A percentile compares a stretch with the other conserved stretches of the same genome.
These are phyloP conservation scores for Xylaria sp. DNA, from an alignment of 2,329 filamentous ascomycete genomes.

Conservation along the genomic window DNA sequence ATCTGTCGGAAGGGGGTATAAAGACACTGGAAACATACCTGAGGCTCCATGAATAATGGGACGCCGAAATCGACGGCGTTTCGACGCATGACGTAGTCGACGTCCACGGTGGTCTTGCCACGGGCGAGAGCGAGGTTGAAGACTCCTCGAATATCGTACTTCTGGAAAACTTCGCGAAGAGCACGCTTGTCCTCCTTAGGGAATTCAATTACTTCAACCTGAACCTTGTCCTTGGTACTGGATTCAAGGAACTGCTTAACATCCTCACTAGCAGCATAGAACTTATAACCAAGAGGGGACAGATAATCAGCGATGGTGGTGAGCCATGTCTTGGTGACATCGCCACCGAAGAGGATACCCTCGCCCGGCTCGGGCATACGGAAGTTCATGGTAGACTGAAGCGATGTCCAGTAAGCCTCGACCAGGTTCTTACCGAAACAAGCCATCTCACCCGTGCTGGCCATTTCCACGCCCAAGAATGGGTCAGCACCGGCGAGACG, in stretches of 20 bases:
- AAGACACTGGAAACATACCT: conserved; percentile 68
- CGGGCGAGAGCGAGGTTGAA: conserved; percentile 92
- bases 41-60: conserved; percentile 97
- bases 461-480: conserved; percentile 98
- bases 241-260: conserved; percentile 88
- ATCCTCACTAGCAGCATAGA: conserved; percentile 83
- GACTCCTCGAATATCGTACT: conserved; percentile 93
- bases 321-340: conserved; percentile 76
- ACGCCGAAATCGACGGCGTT: conserved; percentile 99
- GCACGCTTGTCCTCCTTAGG: conserved; percentile 96
- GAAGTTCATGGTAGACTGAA: conserved; percentile 99
- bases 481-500: conserved; percentile 96
- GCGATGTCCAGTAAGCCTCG: conserved; percentile 96
- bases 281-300: conserved; percentile 89
- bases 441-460: conserved; percentile 96
- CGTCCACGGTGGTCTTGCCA: conserved; percentile 85
- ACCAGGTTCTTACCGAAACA: conserved; percentile 97
- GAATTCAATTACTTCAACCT: conserved; percentile 93
- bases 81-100: conserved; percentile 98
- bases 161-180: conserved; percentile 93
- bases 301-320: conserved; percentile 86
- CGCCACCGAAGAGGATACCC: conserved; percentile 93
- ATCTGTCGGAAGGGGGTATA: neutral
- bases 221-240: conserved; percentile 71
- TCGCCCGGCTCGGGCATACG: conserved; percentile 93